Conservation (phyloP, 768 basidiomycete species). For the Calocera cornea region DNA sequence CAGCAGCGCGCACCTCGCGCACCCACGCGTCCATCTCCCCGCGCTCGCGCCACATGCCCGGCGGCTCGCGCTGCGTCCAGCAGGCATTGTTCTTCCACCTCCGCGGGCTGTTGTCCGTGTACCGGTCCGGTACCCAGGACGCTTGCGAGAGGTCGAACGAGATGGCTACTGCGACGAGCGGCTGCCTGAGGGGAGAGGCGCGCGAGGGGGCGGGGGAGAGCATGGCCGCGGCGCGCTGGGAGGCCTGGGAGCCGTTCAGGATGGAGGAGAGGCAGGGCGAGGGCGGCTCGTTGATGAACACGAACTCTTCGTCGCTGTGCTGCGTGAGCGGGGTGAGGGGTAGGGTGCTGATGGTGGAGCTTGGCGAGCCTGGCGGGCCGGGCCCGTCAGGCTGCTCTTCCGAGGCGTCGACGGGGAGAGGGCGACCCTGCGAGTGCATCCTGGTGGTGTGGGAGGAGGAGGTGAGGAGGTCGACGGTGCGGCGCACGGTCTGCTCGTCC, state of each 20-base stretch:
- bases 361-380: neutral
- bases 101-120: neutral
- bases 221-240: neutral
- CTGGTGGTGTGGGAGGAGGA: neutral
- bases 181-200: neutral
- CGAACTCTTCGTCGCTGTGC: neutral
- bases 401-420: neutral
- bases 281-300: conserved; percentile 1
- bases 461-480: neutral
- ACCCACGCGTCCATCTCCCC: neutral
- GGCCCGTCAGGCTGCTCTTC: neutral
- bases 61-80: conserved; percentile 1
- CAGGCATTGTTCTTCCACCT: neutral
- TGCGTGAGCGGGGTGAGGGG: neutral
- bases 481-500: neutral
- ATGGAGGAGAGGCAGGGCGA: neutral
- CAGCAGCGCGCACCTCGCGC: neutral
- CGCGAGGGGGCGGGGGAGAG: neutral
- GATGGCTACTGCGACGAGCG: neutral
- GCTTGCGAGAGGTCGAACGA: neutral
- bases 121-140: neutral
- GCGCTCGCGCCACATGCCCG: neutral
- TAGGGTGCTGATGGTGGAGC: neutral
- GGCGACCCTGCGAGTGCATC: neutral
- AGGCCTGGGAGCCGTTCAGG: neutral